Percentiles rank a stretch among this genome's conserved stretches.
Conservation (phyloP, 2,329 filamentous ascomycete species). For the Bipolaris bicolor region DNA sequence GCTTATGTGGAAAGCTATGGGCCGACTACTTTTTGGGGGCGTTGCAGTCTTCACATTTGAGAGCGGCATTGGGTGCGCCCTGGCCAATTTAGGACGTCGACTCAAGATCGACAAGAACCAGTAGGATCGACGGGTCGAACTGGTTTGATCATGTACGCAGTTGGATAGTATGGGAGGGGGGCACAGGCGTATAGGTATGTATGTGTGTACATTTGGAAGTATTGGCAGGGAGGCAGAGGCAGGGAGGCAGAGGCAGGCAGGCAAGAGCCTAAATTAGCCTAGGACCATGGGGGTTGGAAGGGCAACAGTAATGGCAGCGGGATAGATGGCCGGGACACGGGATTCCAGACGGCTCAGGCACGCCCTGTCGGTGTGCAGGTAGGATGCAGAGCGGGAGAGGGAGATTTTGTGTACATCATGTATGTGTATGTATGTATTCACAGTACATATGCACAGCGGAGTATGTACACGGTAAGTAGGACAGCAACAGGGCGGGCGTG, state of each 20-base stretch:
- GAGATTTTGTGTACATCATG: not conserved
- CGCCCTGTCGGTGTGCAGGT: constrained; percentile 10
- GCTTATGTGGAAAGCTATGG: constrained; percentile 5
- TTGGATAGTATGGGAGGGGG: no score
- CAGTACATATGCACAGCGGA: no score
- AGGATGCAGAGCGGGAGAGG: constrained; percentile 1
- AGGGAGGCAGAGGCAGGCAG: no score
- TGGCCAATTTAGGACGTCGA: constrained; percentile 3
- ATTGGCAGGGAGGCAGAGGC: no score
- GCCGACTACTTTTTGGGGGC: not conserved
- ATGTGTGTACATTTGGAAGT: no score
- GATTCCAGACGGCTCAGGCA: constrained; percentile 5
- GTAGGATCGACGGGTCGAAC: constrained; percentile 11
- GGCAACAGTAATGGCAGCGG: not conserved
- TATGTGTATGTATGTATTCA: not conserved
- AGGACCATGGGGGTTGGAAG: not conserved
- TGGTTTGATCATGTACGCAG: not conserved
- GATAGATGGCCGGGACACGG: not conserved
- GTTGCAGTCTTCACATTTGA: constrained; percentile 11
- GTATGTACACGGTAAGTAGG: not conserved
- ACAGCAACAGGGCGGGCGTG: constrained; percentile 2
- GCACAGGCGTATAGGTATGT: no score
- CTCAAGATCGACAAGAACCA: constrained; percentile 4
- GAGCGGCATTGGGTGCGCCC: constrained; percentile 1
- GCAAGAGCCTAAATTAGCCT: not conserved